A percentile compares a stretch with the other conserved stretches of the same genome.
Evolutionary conservation across 306 rosid genomes (phyloP).

Genomic region (Glycyrrhiza uralensis): DNA sequence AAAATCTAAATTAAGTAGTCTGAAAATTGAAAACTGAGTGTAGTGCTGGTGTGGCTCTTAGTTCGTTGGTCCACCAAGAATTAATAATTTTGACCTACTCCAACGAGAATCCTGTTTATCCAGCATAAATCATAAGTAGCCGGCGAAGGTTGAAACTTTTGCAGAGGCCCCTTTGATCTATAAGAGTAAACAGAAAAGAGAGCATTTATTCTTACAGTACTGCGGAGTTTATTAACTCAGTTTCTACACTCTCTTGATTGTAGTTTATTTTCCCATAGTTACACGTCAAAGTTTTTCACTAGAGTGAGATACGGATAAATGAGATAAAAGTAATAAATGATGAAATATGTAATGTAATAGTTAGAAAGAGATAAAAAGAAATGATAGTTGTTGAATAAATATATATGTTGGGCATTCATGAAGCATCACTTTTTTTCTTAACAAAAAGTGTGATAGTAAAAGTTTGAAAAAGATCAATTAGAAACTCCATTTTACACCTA

Average conservation of each 20-base stretch:
- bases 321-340: no score
- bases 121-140: slow-evolving; percentile 22
- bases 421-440: no score
- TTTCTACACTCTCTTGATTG: neutral
- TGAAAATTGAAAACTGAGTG: neutral
- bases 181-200: neutral
- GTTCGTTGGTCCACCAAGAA: slow-evolving; percentile 13
- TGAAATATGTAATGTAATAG: no score
- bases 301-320: no score
- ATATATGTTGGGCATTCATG: no score
- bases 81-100: slow-evolving; percentile 40
- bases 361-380: no score
- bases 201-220: no score
- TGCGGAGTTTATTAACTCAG: no score
- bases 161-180: neutral
- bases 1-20: neutral
- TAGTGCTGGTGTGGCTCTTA: neutral
- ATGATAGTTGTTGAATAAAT: no score
- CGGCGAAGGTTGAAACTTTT: neutral
- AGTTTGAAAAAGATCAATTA: no score
- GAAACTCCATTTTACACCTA: no score
- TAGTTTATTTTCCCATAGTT: neutral
- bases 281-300: neutral
- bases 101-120: slow-evolving; percentile 28
- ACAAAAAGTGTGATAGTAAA: no score